Base-by-base conservation (phyloP, 139 green algal genomes). In the Chlorella ohadii region DNA sequence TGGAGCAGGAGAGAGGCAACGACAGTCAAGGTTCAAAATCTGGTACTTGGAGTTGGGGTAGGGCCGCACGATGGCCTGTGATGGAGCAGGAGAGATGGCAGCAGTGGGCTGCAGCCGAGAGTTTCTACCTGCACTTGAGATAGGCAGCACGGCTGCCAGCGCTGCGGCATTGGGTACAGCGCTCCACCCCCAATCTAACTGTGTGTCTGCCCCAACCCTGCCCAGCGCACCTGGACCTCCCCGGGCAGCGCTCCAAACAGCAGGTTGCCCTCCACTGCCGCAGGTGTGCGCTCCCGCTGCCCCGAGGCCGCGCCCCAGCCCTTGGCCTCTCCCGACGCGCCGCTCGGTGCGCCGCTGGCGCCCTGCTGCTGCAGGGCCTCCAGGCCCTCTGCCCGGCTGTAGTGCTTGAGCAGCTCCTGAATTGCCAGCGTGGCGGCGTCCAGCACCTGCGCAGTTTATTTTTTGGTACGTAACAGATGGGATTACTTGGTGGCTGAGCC, bases 361-460 rank as follows among this genome's bases (percentile, higher is more conserved):
- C 41, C 33, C 51, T 61, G 34, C 38, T 7, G 36, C 51, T 6
- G 47, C 25, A 72, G 44, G 55, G 36, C 23, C 5, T 28, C 67
- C 27, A 85, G 36, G 27, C 65, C 84, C 41, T 65, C 64, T 22
- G 78, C 67, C 12, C 65, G 71, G 59, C 81, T 85, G 68, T 88
- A 90, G 63, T 85, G 83, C 3, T 39, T 68, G 55, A 91, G 74
- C 34, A 91, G 59, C 83, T 91, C 88, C 83, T 98, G 95, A 7
- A 98, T 94, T 19, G 94, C 92, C 56, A 97, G 92, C 2, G 92
- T 93, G 4, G 93, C 89, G 39, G 91, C 88, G 36, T 98, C 93
- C 66, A 98, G 91, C 28, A 91, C 87, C 51, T 59, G 51, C 11
- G n/a, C n/a, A n/a, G n/a, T n/a, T n/a, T n/a, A n/a, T n/a, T n/a